phyloP scores from a whole-genome alignment of 2,329 filamentous ascomycete species.

The Penicillium sp. region DNA sequence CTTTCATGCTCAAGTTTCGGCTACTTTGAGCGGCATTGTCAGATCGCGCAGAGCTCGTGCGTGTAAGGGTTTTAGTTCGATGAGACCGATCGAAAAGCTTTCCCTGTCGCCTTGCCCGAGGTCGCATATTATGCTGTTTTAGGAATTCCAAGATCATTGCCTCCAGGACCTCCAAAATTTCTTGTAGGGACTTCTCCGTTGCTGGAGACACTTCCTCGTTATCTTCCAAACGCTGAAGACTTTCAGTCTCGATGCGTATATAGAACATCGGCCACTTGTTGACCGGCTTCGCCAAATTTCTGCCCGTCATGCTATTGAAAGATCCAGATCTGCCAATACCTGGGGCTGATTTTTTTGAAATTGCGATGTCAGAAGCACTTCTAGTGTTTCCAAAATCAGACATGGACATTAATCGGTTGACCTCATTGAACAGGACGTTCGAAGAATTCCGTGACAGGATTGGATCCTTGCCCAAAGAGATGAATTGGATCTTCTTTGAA shows the following conservation, averaged over 20 bases:
- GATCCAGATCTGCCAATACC: slow-evolving; percentile 27
- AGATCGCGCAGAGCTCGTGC: slow-evolving; percentile 9
- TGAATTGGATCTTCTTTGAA: slow-evolving; percentile 75
- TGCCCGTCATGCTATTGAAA: slow-evolving; percentile 53
- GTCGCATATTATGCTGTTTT: slow-evolving; percentile 69
- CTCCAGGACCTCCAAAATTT: slow-evolving; percentile 66
- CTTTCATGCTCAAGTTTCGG: slow-evolving; percentile 25
- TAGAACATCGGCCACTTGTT: slow-evolving; percentile 91
- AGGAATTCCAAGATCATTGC: slow-evolving; percentile 76
- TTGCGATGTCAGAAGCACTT: slow-evolving; percentile 34
- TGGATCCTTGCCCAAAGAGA: slow-evolving; percentile 75
- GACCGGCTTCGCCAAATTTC: slow-evolving; percentile 63
- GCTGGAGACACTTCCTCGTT: slow-evolving; percentile 41
- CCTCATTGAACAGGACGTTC: slow-evolving; percentile 72
- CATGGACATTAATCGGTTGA: slow-evolving; percentile 75
- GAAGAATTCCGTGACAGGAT: slow-evolving; percentile 59
- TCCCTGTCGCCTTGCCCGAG: slow-evolving; percentile 43
- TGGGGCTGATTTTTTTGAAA: slow-evolving; percentile 24
- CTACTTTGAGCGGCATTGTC: neutral
- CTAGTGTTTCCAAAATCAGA: slow-evolving; percentile 75
- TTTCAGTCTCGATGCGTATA: slow-evolving; percentile 65
- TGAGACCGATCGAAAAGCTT: slow-evolving; percentile 10
- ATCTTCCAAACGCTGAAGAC: slow-evolving; percentile 45
- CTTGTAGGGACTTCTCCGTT: slow-evolving; percentile 53
- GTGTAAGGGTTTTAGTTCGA: neutral